These are phyloP conservation scores for Suillus variegatus DNA, from an alignment of 768 basidiomycete genomes.

Conservation along the genomic window DNA sequence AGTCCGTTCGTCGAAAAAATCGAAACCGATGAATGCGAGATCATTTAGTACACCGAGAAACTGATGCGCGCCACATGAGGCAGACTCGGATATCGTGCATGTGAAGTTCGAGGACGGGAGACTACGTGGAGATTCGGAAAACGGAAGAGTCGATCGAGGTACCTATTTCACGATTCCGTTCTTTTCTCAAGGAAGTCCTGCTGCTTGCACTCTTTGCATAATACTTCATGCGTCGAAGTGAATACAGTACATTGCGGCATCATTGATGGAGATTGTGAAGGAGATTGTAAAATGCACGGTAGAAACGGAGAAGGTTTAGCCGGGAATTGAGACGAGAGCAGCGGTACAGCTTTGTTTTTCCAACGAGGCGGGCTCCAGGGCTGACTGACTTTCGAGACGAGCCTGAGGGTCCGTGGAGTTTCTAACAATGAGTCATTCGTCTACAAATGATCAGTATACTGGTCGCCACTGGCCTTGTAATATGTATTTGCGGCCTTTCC, in stretches of 20 bases:
- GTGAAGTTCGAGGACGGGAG: slow-evolving; percentile 59
- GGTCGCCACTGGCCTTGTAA: neutral
- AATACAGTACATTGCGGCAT: neutral
- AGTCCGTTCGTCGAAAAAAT: no score
- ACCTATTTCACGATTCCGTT: neutral
- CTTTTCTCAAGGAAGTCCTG: slow-evolving; percentile 10
- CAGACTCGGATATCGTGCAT: neutral
- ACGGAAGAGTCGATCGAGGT: slow-evolving; percentile 33
- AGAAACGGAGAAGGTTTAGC: slow-evolving; percentile 3
- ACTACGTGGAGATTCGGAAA: slow-evolving; percentile 48
- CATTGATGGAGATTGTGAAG: neutral
- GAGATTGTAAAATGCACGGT: slow-evolving; percentile 24
- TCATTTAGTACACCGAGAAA: no score
- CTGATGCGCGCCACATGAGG: slow-evolving; percentile 16
- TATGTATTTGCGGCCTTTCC: neutral
- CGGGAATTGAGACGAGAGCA: neutral
- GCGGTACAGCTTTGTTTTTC: neutral
- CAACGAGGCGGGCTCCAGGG: neutral
- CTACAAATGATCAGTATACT: neutral
- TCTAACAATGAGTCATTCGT: neutral
- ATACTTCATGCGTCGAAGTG: slow-evolving; percentile 10
- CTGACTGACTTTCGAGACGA: neutral
- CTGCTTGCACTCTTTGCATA: slow-evolving; percentile 17
- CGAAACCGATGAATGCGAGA: no score
- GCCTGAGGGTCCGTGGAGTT: neutral